Percentiles rank a stretch among this genome's conserved stretches.
phyloP scores from a whole-genome alignment of 768 basidiomycete species.

The Lepiota subincarnata region DNA sequence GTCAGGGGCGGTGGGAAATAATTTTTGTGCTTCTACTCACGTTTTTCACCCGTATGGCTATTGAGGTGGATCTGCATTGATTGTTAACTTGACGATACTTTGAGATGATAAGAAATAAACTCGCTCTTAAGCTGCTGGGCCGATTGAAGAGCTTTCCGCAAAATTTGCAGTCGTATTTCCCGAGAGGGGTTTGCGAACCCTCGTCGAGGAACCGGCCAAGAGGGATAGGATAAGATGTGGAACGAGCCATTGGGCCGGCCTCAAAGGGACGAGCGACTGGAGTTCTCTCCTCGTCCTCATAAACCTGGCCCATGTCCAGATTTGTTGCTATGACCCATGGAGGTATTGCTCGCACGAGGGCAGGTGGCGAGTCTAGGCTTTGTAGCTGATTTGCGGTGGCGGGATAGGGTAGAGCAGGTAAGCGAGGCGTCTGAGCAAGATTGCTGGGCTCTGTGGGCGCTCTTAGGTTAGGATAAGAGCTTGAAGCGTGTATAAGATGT shows the following conservation, averaged over 20 bases:
- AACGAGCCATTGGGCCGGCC: slow-evolving; percentile 1
- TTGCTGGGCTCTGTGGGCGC: neutral
- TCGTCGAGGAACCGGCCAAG: slow-evolving; percentile 8
- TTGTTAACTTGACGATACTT: slow-evolving; percentile 4
- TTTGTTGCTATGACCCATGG: slow-evolving; percentile 26
- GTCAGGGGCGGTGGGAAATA: slow-evolving; percentile 3
- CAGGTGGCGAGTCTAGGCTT: slow-evolving; percentile 14
- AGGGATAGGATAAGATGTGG: slow-evolving; percentile 3
- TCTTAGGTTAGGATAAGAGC: neutral
- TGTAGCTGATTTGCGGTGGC: neutral
- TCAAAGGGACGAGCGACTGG: slow-evolving; percentile 25
- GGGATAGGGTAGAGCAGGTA: slow-evolving; percentile 5
- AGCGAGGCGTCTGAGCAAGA: neutral
- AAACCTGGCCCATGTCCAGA: slow-evolving; percentile 15
- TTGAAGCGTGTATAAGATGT: neutral
- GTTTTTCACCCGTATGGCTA: slow-evolving; percentile 83
- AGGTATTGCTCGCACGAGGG: slow-evolving; percentile 14
- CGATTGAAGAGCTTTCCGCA: slow-evolving; percentile 81
- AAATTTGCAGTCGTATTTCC: slow-evolving; percentile 73
- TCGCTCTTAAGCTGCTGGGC: slow-evolving; percentile 78
- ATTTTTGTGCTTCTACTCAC: slow-evolving; percentile 38
- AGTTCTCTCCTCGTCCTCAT: slow-evolving; percentile 33
- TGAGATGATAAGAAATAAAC: slow-evolving; percentile 13
- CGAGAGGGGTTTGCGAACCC: slow-evolving; percentile 16
- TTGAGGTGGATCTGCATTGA: slow-evolving; percentile 69